These are phyloP conservation scores for Coniochaeta ligniaria DNA, from an alignment of 2,329 filamentous ascomycete genomes.

Conservation along the genomic window DNA sequence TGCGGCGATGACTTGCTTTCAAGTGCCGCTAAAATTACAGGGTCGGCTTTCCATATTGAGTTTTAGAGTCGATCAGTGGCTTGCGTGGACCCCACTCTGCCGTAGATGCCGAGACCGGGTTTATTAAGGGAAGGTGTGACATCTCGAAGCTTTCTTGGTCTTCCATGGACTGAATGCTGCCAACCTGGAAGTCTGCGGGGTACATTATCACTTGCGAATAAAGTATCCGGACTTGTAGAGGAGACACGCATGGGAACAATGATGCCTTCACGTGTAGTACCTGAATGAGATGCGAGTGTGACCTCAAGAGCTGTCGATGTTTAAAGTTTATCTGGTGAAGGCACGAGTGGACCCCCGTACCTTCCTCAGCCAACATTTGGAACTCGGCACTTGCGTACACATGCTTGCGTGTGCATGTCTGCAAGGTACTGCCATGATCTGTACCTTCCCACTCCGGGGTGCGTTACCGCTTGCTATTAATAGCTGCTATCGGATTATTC, in stretches of 20 bases:
- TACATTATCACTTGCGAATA: too few species aligned
- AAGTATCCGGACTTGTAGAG: too few species aligned
- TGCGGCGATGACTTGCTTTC: not conserved
- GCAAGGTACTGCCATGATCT: not conserved
- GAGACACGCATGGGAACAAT: too few species aligned
- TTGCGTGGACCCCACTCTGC: not conserved
- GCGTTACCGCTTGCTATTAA: not conserved
- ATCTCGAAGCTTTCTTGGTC: not conserved
- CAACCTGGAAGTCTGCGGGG: too few species aligned
- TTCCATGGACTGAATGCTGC: not conserved
- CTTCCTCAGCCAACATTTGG: not conserved
- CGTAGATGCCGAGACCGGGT: not conserved
- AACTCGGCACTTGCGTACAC: not conserved
- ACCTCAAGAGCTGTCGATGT: not conserved
- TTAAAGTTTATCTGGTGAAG: too few species aligned
- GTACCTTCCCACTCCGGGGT: not conserved
- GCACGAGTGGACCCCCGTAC: not conserved
- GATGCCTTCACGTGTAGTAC: too few species aligned
- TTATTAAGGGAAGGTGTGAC: not conserved
- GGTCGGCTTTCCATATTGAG: not conserved
- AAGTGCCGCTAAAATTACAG: slow-evolving; percentile 2
- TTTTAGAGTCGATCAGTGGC: not conserved
- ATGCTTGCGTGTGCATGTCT: not conserved
- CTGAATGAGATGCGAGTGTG: not conserved
- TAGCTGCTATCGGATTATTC: not conserved